phyloP scores from a whole-genome alignment of 208 protist genomes.

The Blechomonas ayalai region DNA sequence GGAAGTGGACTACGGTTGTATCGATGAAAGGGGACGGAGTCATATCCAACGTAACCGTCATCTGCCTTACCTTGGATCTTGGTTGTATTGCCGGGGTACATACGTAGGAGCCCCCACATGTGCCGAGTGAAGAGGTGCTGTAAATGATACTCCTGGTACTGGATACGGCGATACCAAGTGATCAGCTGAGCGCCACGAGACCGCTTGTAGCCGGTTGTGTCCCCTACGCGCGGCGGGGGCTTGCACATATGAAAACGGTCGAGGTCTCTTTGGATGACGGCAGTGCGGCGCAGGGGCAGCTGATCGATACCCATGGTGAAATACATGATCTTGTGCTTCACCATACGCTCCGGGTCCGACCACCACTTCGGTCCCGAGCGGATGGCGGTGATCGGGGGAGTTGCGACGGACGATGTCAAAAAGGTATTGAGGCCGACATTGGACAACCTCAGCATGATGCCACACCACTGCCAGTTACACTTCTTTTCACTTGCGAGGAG shows the following conservation, averaged over 20 bases:
- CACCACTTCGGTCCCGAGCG: slow-evolving; percentile 78
- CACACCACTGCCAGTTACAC: background rate
- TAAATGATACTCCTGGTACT: slow-evolving; percentile 89
- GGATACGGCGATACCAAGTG: slow-evolving; percentile 85
- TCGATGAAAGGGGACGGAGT: slow-evolving; percentile 73
- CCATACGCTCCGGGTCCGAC: slow-evolving; percentile 81
- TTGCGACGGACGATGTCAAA: slow-evolving; percentile 63
- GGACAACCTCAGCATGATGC: slow-evolving; percentile 37
- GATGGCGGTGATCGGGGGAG: slow-evolving; percentile 75
- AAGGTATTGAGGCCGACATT: slow-evolving; percentile 59
- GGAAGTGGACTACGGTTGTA: slow-evolving; percentile 80
- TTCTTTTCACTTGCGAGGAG: background rate
- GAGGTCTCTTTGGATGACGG: slow-evolving; percentile 76
- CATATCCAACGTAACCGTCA: slow-evolving; percentile 84
- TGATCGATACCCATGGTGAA: slow-evolving; percentile 86
- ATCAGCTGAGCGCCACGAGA: slow-evolving; percentile 61
- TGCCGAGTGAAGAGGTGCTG: slow-evolving; percentile 87
- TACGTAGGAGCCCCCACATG: slow-evolving; percentile 75
- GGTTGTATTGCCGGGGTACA: slow-evolving; percentile 80
- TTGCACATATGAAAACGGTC: slow-evolving; percentile 79
- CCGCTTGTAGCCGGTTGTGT: slow-evolving; percentile 83
- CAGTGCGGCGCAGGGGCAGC: slow-evolving; percentile 78
- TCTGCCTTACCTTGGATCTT: slow-evolving; percentile 82
- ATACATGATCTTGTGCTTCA: slow-evolving; percentile 86
- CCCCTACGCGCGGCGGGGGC: slow-evolving; percentile 49